Evolutionary conservation across 805 yeast species (phyloP).

Genomic region (Wickerhamomyces chambardii): DNA sequence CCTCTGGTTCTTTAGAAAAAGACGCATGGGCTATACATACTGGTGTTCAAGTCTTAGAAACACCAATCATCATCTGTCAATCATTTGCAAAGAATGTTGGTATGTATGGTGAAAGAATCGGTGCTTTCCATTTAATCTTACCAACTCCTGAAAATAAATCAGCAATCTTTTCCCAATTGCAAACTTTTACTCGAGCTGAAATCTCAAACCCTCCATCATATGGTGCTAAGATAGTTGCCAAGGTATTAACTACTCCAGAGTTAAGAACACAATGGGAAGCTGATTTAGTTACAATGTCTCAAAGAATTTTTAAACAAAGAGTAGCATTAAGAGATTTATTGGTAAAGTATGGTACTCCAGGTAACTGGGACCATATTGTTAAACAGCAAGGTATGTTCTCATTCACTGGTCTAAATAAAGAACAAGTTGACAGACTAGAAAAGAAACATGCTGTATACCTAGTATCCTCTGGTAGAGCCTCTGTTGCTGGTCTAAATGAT

Average conservation of each 20-base stretch:
- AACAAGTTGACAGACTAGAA: slow-evolving; percentile 72
- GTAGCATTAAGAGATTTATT: slow-evolving; percentile 51
- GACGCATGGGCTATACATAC: slow-evolving; percentile 74
- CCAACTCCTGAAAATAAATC: slow-evolving; percentile 33
- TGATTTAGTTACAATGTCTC: slow-evolving; percentile 82
- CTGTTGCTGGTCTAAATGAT: slow-evolving; percentile 88
- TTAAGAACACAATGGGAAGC: slow-evolving; percentile 72
- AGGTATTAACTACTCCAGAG: slow-evolving; percentile 57
- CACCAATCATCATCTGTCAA: slow-evolving; percentile 76
- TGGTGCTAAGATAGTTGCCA: slow-evolving; percentile 86
- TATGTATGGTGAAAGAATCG: slow-evolving; percentile 96
- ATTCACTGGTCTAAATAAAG: slow-evolving; percentile 75
- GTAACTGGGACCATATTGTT: slow-evolving; percentile 87
- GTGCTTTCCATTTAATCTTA: slow-evolving; percentile 76
- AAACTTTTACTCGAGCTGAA: slow-evolving; percentile 71
- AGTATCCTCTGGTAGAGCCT: slow-evolving; percentile 79
- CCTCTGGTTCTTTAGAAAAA: slow-evolving; percentile 73
- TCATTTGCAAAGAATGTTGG: slow-evolving; percentile 96
- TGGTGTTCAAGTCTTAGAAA: slow-evolving; percentile 40
- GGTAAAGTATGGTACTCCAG: slow-evolving; percentile 66
- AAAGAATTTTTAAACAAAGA: slow-evolving; percentile 79
- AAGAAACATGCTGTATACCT: slow-evolving; percentile 74
- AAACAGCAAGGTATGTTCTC: slow-evolving; percentile 96
- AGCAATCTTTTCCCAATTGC: slow-evolving; percentile 70
- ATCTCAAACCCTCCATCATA: slow-evolving; percentile 92